Percentiles rank a stretch among this genome's conserved stretches.
Evolutionary conservation across 257 asterid species (phyloP).

Genomic region (Capsicum rhomboideum): DNA sequence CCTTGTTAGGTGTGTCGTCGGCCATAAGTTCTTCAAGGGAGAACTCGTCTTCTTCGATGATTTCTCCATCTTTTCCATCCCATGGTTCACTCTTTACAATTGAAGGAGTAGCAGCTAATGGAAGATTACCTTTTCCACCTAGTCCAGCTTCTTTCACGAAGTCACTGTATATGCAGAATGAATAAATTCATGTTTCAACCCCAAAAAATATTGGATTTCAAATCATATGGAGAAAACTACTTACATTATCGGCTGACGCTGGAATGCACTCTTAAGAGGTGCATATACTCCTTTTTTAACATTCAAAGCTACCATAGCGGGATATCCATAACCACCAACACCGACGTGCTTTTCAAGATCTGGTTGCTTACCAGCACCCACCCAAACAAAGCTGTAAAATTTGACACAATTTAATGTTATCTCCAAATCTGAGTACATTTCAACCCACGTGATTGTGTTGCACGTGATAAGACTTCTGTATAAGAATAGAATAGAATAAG

Average conservation of each 20-base stretch:
- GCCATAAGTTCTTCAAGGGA: slow-evolving; percentile 96
- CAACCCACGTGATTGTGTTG: neutral
- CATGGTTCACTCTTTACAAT: slow-evolving; percentile 62
- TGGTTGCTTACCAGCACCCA: slow-evolving; percentile 83
- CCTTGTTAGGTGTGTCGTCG: slow-evolving; percentile 43
- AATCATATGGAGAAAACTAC: neutral
- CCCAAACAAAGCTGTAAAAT: slow-evolving; percentile 78
- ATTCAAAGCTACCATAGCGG: slow-evolving; percentile 84
- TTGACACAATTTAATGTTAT: neutral
- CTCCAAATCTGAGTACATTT: neutral
- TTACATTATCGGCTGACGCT: slow-evolving; percentile 60
- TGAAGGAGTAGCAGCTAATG: slow-evolving; percentile 44
- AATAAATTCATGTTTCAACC: neutral
- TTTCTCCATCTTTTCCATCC: slow-evolving; percentile 92
- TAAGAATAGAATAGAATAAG: neutral
- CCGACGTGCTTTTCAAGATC: slow-evolving; percentile 81
- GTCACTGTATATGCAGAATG: slow-evolving; percentile 33
- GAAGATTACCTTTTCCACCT: slow-evolving; percentile 82
- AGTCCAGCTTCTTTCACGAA: slow-evolving; percentile 79
- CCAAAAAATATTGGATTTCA: neutral
- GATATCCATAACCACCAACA: slow-evolving; percentile 97
- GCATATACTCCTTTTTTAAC: slow-evolving; percentile 75
- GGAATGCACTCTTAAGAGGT: slow-evolving; percentile 83
- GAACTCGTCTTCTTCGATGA: slow-evolving; percentile 88
- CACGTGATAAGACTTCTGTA: neutral